Evolutionary conservation across 257 asterid species (phyloP).

Genomic region (Solanum neorickii): DNA sequence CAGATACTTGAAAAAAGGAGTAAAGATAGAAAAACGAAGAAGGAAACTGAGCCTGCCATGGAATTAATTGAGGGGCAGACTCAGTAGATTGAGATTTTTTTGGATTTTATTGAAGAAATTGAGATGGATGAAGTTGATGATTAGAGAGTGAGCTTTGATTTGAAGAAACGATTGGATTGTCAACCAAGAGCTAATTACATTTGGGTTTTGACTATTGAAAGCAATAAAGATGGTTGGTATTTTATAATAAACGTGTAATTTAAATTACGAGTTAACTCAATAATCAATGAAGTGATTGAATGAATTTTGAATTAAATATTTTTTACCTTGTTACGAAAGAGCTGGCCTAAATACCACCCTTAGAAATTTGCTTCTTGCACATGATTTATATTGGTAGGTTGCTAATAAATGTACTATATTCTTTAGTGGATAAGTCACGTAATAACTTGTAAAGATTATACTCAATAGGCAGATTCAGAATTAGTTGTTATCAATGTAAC

Average conservation of each 20-base stretch:
- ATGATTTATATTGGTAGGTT: not conserved
- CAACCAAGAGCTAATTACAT: not conserved
- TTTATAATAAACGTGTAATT: not conserved
- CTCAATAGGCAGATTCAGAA: not conserved
- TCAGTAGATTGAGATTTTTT: not conserved
- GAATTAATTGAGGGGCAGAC: not conserved
- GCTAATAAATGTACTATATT: not conserved
- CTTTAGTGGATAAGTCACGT: not conserved
- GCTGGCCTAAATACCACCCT: no score
- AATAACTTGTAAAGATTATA: not conserved
- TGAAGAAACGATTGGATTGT: not conserved
- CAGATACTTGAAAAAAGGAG: conserved; percentile 1
- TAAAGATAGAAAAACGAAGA: conserved; percentile 6
- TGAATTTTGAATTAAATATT: no score
- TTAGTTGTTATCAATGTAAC: not conserved
- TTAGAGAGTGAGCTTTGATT: not conserved
- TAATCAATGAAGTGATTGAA: not conserved
- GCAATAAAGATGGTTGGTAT: not conserved
- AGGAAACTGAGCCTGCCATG: conserved; percentile 25
- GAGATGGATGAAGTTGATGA: not conserved
- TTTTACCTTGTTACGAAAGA: no score
- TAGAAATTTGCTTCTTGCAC: not conserved
- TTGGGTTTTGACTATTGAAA: not conserved
- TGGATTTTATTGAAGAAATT: not conserved
- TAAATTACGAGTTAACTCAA: fast-evolving